Evolutionary conservation across 345 rosid species (phyloP).

Genomic region (Brassica rapa): DNA sequence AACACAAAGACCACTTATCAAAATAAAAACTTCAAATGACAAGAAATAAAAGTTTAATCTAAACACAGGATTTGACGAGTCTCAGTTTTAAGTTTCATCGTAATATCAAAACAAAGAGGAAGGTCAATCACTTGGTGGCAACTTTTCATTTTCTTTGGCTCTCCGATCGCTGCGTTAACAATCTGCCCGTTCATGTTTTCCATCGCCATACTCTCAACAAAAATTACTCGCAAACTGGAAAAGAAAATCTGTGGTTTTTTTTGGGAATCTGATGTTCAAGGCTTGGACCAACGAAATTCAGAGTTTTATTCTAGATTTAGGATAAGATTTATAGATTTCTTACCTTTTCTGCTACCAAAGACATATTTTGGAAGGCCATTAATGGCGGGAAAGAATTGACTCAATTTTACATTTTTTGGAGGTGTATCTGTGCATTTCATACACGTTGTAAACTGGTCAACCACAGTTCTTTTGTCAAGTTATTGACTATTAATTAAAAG

Average conservation of each 20-base stretch:
- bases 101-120: background rate
- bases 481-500: background rate
- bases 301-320: background rate
- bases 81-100: background rate
- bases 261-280: background rate
- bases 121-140: too few species aligned
- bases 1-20: conserved; percentile 21
- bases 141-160: too few species aligned
- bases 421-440: background rate
- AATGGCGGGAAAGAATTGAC: background rate
- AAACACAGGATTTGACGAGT: background rate
- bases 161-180: too few species aligned
- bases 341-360: background rate
- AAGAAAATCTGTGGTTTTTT: background rate
- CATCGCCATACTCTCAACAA: too few species aligned
- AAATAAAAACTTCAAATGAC: background rate
- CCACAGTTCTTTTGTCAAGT: background rate
- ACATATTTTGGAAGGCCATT: background rate
- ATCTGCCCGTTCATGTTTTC: too few species aligned
- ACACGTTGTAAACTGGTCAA: background rate
- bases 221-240: background rate
- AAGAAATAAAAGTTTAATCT: background rate
- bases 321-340: background rate
- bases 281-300: background rate
- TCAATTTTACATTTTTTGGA: background rate